Base-by-base conservation (phyloP, 768 basidiomycete species). In the Phanerochaete carnosa region DNA sequence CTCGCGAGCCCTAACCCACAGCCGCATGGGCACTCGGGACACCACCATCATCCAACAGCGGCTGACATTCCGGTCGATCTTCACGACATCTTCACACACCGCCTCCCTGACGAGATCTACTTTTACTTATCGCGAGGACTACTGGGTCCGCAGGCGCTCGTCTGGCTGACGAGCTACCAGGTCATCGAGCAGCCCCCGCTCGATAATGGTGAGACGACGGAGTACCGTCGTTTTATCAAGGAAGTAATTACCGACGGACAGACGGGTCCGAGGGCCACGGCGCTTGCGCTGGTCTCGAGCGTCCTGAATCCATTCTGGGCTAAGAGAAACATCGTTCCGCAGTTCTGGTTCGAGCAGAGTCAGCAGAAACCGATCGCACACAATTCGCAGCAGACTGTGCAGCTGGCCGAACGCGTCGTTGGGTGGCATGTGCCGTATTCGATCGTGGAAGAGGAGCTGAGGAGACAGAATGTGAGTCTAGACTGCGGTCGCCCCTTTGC, bases 241-340 rank as follows among this genome's bases (percentile, higher is more conserved):
- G 95, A 98, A 74, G 90, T 94, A 33, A 89, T 98, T 58, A 98
- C 95, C 0, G 96, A 98, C 66, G 93, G 94, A 6, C 88, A 90
- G 71, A 97, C 94, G 15, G 91, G 93, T 0, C 97, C 97, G 30
- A 84, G 97, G 22, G 94, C 93, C 57, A 95, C 94, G 19, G 80
- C 94, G 25, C 80, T 99, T 29, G 95, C 95, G 39, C 81, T 99
- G 55, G 80, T 98, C 52, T 90, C 89, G 69, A 88, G 85, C 69
- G 90, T 90, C 19, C 75, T 85, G 33, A 86, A 97, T 73, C 80
- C 75, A 15, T 91, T 89, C 68, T 99, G 97, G 96, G 77, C 80
- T 51, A 86, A 83, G 70, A 79, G 85, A 66, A 87, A 88, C 64
- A 89, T 98, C 55, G 77, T 77, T 55, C 85, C 87, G 35, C 72